These are phyloP conservation scores for Daldinia concentrica DNA, from an alignment of 495 filamentous ascomycete species.

Conservation along the genomic window DNA sequence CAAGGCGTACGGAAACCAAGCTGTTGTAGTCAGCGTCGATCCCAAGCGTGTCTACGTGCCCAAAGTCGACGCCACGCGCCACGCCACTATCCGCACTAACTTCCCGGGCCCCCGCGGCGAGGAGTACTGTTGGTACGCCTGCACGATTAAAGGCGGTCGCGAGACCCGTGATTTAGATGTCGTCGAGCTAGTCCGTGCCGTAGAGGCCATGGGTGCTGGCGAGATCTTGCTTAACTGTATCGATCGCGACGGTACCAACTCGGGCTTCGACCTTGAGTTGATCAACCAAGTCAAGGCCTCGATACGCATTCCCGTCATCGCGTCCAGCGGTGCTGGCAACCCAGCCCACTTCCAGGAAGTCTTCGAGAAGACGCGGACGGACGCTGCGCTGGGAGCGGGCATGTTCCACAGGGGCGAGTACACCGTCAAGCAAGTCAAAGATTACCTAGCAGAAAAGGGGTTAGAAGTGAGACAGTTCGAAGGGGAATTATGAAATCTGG, in stretches of 20 bases:
- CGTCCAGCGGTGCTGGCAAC: slow-evolving; percentile 90
- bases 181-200: slow-evolving; percentile 82
- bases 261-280: slow-evolving; percentile 93
- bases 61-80: slow-evolving; percentile 73
- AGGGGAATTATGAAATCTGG: slow-evolving; percentile 48
- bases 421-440: slow-evolving; percentile 94
- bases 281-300: slow-evolving; percentile 85
- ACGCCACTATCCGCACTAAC: slow-evolving; percentile 78
- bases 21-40: slow-evolving; percentile 95
- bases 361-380: slow-evolving; percentile 82
- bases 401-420: slow-evolving; percentile 98
- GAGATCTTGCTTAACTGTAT: slow-evolving; percentile 97
- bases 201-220: slow-evolving; percentile 95
- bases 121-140: slow-evolving; percentile 94
- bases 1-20: slow-evolving; percentile 92
- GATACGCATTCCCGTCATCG: slow-evolving; percentile 92
- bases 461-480: slow-evolving; percentile 82
- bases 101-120: slow-evolving; percentile 79
- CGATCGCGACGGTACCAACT: slow-evolving; percentile 94
- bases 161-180: slow-evolving; percentile 93
- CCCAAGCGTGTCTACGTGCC: slow-evolving; percentile 89
- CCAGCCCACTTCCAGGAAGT: slow-evolving; percentile 92
- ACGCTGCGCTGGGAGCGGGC: slow-evolving; percentile 93
- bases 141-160: slow-evolving; percentile 93
- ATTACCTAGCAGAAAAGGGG: slow-evolving; percentile 73